These are phyloP conservation scores for Aurantiochytrium sp. DNA, from an alignment of 108 stramenopile genomes.

Conservation along the genomic window DNA sequence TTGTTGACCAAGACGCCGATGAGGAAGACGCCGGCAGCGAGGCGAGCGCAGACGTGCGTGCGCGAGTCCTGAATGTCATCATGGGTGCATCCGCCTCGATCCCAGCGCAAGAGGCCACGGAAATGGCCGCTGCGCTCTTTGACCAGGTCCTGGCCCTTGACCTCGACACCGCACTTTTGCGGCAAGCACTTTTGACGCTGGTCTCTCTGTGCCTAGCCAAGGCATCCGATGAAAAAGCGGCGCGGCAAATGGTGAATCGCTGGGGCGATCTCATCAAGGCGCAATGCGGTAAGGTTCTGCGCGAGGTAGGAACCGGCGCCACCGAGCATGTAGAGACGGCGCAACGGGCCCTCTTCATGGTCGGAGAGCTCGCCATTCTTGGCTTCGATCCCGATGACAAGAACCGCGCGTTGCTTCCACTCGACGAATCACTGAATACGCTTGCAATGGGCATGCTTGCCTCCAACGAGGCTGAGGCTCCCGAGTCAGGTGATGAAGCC, in stretches of 20 bases:
- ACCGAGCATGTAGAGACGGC: not conserved
- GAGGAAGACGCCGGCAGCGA: not conserved
- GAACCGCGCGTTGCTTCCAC: not conserved
- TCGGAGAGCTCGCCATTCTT: not conserved
- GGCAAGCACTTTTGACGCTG: not conserved
- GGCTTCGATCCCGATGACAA: conserved; percentile 11
- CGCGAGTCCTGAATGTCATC: not conserved
- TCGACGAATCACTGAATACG: not conserved
- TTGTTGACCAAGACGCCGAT: not conserved
- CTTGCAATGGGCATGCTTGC: conserved; percentile 8
- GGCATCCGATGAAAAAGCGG: not conserved
- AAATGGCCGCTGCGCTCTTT: not conserved
- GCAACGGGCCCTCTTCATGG: not conserved
- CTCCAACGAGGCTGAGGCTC: not conserved
- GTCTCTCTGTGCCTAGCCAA: not conserved
- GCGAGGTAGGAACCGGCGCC: not conserved
- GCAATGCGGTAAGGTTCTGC: not conserved
- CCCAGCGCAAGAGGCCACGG: not conserved
- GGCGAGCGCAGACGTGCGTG: not conserved
- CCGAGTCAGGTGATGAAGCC: not conserved
- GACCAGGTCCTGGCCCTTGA: not conserved
- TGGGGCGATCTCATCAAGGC: not conserved
- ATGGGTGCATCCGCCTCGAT: not conserved
- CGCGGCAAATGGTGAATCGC: not conserved
- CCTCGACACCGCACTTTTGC: not conserved